These are phyloP conservation scores for Candida sanyaensis DNA, from an alignment of 1,139 yeast species.

Conservation along the genomic window DNA sequence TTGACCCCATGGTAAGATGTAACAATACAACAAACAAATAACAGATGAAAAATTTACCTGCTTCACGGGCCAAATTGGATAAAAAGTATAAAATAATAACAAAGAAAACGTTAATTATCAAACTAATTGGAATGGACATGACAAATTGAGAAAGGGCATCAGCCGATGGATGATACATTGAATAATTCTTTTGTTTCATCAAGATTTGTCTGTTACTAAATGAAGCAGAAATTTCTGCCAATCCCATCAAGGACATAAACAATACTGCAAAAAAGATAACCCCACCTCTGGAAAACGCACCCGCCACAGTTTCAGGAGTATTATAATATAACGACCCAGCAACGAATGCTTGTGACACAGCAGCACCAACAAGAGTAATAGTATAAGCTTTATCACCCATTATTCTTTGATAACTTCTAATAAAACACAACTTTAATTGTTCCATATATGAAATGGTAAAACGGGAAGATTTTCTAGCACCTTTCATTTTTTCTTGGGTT, in stretches of 20 bases:
- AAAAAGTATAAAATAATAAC: conserved; percentile 52
- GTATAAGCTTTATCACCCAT: conserved; percentile 54
- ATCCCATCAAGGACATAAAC: conserved; percentile 54
- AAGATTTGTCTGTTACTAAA: conserved; percentile 54
- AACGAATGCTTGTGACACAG: conserved; percentile 51
- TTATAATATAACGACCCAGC: conserved; percentile 54
- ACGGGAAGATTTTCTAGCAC: conserved; percentile 42
- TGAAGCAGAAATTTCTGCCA: conserved; percentile 53
- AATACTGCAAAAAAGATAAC: conserved; percentile 53
- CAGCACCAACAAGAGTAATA: conserved; percentile 46
- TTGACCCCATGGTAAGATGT: conserved; percentile 34
- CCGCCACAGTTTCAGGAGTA: conserved; percentile 39
- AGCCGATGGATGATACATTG: conserved; percentile 61
- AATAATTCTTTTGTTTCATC: conserved; percentile 56
- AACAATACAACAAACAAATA: conserved; percentile 41
- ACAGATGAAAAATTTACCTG: conserved; percentile 57
- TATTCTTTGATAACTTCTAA: conserved; percentile 52
- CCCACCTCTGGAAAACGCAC: conserved; percentile 64
- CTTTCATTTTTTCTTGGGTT: conserved; percentile 42
- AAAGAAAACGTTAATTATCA: conserved; percentile 45
- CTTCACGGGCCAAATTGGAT: conserved; percentile 48
- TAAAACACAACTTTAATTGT: conserved; percentile 49
- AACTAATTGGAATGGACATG: conserved; percentile 49
- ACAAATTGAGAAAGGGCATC: conserved; percentile 52
- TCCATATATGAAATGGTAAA: conserved; percentile 46